Base-by-base conservation (phyloP, 306 rosid species). In the Fragaria vesca region DNA sequence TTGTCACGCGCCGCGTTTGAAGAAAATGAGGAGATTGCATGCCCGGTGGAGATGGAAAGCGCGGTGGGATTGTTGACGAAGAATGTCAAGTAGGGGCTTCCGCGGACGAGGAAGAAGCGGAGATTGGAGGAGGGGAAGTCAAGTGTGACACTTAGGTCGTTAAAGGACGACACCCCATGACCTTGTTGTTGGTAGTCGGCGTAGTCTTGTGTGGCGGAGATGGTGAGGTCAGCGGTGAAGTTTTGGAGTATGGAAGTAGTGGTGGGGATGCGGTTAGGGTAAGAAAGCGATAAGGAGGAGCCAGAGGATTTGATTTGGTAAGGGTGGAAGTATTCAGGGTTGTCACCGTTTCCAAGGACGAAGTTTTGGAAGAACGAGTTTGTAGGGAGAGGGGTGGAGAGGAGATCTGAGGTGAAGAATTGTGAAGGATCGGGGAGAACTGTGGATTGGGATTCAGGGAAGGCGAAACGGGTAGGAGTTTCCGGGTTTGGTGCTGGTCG, bases 361-460 rank as follows among this genome's bases (percentile, higher is more conserved):
- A 82, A 89, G 81, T 91, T 91, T 72, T 91, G 97, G 81, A 89
- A 89, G 85, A 91, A 91, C 32, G 94, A 91, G 84, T 88, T 91
- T 0, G 97, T 91, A 1, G 97, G 94, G 21, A 91, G 91, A 3
- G 94, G 91, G 16, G 70, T 24, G 15, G 91, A 83, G 58, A 86
- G 75, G 21, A 91, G 88, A 26, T 76, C 82, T 61, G 73, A 74
- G 13, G 86, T 72, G 83, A 87, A 89, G 86, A 86, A 86, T 3
- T 28, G 76, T 10, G 91, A 88, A 17, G 97, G 97, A 7, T 89
- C 91, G 34, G 97, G 97, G 10, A 89, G 91, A 3, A 89, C 77
- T 28, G 92, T 75, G 72, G 97, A 89, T 0, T 83, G 54, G 3
- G 75, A 24, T 16, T 71, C 72, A 1, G 97, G 97, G 87, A 91